These are phyloP conservation scores for Lipomyces oligophaga DNA, from an alignment of 805 yeast genomes.

Conservation along the genomic window DNA sequence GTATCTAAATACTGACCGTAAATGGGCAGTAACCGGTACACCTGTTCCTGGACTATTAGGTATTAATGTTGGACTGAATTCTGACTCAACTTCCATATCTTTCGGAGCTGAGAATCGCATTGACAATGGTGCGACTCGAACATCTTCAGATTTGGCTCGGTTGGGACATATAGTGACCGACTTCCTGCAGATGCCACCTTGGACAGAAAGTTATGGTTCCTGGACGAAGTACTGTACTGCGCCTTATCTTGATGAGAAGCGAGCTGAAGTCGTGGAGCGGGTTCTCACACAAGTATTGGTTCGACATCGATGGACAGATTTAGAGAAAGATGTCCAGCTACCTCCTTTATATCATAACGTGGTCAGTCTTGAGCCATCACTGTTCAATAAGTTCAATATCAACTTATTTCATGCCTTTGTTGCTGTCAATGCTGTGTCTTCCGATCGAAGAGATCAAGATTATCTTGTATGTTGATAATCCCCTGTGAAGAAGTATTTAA, in stretches of 20 bases:
- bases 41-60: conserved; percentile 69
- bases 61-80: conserved; percentile 35
- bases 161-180: conserved; percentile 52
- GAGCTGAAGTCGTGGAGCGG: conserved; percentile 36
- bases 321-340: conserved; percentile 52
- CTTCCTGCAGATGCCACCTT: conserved; percentile 58
- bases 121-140: conserved; percentile 16
- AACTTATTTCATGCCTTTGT: conserved; percentile 63
- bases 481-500: not conserved
- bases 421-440: conserved; percentile 69
- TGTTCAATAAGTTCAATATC: conserved; percentile 56
- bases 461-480: conserved; percentile 42
- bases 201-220: conserved; percentile 45
- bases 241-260: conserved; percentile 43
- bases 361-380: conserved; percentile 57
- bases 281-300: conserved; percentile 51
- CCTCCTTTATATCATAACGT: conserved; percentile 60
- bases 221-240: conserved; percentile 49
- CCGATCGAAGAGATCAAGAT: conserved; percentile 62
- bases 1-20: conserved; percentile 52
- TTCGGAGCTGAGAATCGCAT: conserved; percentile 20
- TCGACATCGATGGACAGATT: conserved; percentile 53
- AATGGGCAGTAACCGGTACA: conserved; percentile 75
- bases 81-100: conserved; percentile 43
- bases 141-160: conserved; percentile 46